Conservation (phyloP, 2,329 filamentous ascomycete genomes). For the Didymella pomorum region DNA sequence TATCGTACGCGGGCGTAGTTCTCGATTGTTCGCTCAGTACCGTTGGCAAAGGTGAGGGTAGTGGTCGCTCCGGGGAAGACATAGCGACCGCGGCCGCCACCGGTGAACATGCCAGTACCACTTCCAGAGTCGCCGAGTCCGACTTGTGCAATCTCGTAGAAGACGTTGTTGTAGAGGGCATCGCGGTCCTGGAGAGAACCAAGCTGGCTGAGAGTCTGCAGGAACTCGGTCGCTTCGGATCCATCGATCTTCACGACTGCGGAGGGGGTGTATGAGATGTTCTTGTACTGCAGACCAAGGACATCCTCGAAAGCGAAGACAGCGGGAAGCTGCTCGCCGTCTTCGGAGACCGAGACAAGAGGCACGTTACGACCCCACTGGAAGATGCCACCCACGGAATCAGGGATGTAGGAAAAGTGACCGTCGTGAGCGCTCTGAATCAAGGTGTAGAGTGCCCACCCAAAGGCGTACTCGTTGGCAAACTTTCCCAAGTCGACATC, state of each 20-base stretch:
- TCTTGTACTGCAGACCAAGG: conserved; percentile 53
- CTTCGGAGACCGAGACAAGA: conserved; percentile 67
- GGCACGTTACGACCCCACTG: conserved; percentile 57
- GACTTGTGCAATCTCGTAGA: conserved; percentile 57
- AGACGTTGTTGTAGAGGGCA: conserved; percentile 63
- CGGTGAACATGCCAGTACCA: conserved; percentile 55
- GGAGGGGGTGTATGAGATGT: conserved; percentile 57
- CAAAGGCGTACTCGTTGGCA: conserved; percentile 55
- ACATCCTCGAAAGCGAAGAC: conserved; percentile 63
- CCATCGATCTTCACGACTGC: conserved; percentile 66
- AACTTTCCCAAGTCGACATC: conserved; percentile 50
- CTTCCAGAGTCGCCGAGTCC: conserved; percentile 52
- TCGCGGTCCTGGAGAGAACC: conserved; percentile 64
- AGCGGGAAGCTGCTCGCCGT: conserved; percentile 66
- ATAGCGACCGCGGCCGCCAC: conserved; percentile 54
- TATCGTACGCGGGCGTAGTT: conserved; percentile 54
- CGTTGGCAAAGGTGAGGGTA: conserved; percentile 57
- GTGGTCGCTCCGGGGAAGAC: conserved; percentile 56
- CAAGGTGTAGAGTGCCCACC: conserved; percentile 61
- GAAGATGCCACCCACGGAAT: conserved; percentile 61
- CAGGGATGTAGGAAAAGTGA: conserved; percentile 66
- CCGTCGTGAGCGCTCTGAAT: conserved; percentile 69
- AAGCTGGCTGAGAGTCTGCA: conserved; percentile 57
- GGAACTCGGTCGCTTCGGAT: conserved; percentile 57
- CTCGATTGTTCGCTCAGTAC: conserved; percentile 49